A percentile compares a stretch with the other conserved stretches of the same genome.
phyloP scores from a whole-genome alignment of 306 rosid species.

The Abrus pulchellus region DNA sequence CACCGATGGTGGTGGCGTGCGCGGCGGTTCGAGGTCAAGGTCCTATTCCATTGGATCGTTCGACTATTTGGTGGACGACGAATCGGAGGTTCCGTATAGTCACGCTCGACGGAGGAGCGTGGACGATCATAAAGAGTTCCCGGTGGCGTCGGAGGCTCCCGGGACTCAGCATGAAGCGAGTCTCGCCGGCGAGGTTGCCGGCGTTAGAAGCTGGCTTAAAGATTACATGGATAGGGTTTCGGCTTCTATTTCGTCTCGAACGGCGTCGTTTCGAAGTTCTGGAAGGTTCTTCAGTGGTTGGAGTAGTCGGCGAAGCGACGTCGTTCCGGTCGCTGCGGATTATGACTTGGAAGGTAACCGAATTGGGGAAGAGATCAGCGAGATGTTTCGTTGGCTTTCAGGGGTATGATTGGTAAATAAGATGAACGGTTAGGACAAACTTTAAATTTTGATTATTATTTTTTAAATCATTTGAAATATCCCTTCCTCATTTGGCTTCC shows the following conservation, averaged over 20 bases:
- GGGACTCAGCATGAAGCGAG: conserved; percentile 45
- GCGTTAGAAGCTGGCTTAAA: conserved; percentile 76
- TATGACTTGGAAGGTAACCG: conserved; percentile 69
- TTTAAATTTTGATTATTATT: conserved; percentile 24
- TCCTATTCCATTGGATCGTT: conserved; percentile 91
- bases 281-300: conserved; percentile 78
- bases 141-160: conserved; percentile 1
- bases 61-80: conserved; percentile 76
- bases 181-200: conserved; percentile 67
- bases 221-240: conserved; percentile 84
- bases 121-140: conserved; percentile 65
- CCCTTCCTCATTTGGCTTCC: conserved; percentile 30
- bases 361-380: conserved; percentile 84
- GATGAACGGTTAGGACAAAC: conserved; percentile 28
- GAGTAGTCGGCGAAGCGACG: conserved; percentile 78
- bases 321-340: conserved; percentile 51
- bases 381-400: conserved; percentile 90
- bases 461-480: background rate
- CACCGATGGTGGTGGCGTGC: background rate
- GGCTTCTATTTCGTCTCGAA: conserved; percentile 72
- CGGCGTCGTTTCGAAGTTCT: conserved; percentile 81
- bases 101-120: conserved; percentile 61
- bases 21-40: conserved; percentile 48
- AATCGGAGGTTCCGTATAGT: conserved; percentile 63
- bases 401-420: conserved; percentile 79